Base-by-base conservation (phyloP, 768 basidiomycete species). In the Hydnum rufescens region DNA sequence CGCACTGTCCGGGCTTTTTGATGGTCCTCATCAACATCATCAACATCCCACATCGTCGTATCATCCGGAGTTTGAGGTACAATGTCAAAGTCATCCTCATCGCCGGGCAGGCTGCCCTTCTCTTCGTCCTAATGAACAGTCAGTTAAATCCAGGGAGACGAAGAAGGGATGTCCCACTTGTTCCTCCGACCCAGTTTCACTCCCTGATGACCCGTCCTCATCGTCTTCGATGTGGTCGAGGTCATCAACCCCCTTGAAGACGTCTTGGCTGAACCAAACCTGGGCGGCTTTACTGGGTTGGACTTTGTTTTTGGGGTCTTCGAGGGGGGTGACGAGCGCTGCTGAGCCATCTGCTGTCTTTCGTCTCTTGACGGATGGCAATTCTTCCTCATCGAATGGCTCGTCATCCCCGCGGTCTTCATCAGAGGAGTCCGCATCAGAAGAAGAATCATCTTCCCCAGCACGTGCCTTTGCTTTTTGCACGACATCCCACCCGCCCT, bases 191-290 rank as follows among this genome's bases (percentile, higher is more conserved):
- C 61, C 62, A 3, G 61, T 63, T 4, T 57, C 63, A 5, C 58
- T 60, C 19, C 63, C 59, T n/a, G n/a, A n/a, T n/a, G n/a, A n/a
- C n/a, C 65, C 67, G 18, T 64, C 64, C 18, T 66, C 65, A 3
- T 65, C 68, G 3, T 66, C 66, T 4, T 66, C 68, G 39, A 70
- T 68, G 5, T 63, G 63, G 31, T 70, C 61, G 3, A 63, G 72
- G 42, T 68, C 51, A 4, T 75, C 64, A 2, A 72, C 62, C 23
- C 74, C 81, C 49, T 77, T 73, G 70, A 99, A 99, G 42, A 95
- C 65, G 49, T 83, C 82, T 65, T 95, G 93, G 57, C 83, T 80
- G 67, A 96, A 99, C 95, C 95, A 99, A n/a, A 96, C 63, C 59
- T 81, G 74, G 2, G 89, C 75, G 43, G 78, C 71, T 44, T 73